Evolutionary conservation across 192 early-diverging fungal species (phyloP).

Genomic region (Rhizoclosmatium globosum): DNA sequence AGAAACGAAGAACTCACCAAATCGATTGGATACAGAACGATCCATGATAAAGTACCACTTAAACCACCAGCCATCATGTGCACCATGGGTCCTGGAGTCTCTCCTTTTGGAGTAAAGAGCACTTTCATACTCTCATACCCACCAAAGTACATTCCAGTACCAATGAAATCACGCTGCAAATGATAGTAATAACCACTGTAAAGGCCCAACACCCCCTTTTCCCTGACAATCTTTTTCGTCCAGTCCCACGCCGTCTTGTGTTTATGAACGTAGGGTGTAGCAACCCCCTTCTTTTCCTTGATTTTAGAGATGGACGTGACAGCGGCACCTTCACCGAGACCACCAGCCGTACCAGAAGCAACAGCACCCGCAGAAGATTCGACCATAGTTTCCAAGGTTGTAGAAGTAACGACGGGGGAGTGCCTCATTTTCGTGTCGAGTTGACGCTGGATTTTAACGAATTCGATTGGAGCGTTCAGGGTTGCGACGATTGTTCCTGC

Average conservation of each 20-base stretch:
- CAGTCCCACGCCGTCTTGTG: slow-evolving; percentile 37
- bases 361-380: slow-evolving; percentile 31
- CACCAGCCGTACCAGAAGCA: slow-evolving; percentile 43
- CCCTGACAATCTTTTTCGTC: slow-evolving; percentile 47
- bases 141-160: slow-evolving; percentile 58
- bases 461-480: slow-evolving; percentile 62
- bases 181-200: slow-evolving; percentile 55
- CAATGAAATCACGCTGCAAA: slow-evolving; percentile 49
- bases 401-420: slow-evolving; percentile 8
- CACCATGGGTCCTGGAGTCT: slow-evolving; percentile 40
- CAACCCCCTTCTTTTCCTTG: background rate
- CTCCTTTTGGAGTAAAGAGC: slow-evolving; percentile 27
- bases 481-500: slow-evolving; percentile 53
- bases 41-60: slow-evolving; percentile 56
- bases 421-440: slow-evolving; percentile 39
- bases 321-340: slow-evolving; percentile 47
- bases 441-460: slow-evolving; percentile 61
- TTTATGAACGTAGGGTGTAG: background rate
- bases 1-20: slow-evolving; percentile 41
- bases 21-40: slow-evolving; percentile 64
- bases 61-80: slow-evolving; percentile 62
- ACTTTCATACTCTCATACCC: slow-evolving; percentile 58
- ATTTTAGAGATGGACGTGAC: slow-evolving; percentile 1
- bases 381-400: slow-evolving; percentile 27
- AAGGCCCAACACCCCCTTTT: slow-evolving; percentile 55